phyloP scores from a whole-genome alignment of 140 eudicot genomes.

The Stevia rebaudiana region DNA sequence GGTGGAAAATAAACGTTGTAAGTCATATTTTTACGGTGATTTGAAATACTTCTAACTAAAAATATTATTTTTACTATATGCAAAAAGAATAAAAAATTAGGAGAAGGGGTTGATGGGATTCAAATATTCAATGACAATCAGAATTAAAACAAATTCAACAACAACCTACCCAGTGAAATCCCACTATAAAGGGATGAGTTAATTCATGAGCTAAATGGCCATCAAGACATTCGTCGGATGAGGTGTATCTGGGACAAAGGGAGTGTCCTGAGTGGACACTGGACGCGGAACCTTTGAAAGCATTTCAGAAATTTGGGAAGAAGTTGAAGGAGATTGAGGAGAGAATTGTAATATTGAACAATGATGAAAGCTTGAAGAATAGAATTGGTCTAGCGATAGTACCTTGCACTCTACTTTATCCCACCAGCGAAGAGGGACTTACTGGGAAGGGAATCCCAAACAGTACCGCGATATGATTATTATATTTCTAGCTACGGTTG shows the following conservation, averaged over 20 bases:
- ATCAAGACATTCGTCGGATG: slow-evolving; percentile 70
- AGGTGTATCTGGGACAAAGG: slow-evolving; percentile 58
- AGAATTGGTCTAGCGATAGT: slow-evolving; percentile 47
- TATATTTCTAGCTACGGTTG: no score
- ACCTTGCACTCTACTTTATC: slow-evolving; percentile 53
- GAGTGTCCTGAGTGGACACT: slow-evolving; percentile 50
- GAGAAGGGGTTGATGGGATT: no score
- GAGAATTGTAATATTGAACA: slow-evolving; percentile 26
- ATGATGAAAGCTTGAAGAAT: slow-evolving; percentile 37
- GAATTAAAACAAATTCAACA: no score
- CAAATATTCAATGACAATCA: no score
- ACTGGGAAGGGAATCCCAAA: slow-evolving; percentile 77
- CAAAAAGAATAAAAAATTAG: no score
- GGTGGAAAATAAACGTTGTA: no score
- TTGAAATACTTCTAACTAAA: no score
- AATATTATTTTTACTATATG: no score
- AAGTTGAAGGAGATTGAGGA: slow-evolving; percentile 42
- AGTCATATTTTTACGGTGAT: no score
- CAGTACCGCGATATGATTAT: slow-evolving; percentile 29
- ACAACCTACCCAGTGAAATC: no score
- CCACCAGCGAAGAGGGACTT: slow-evolving; percentile 45
- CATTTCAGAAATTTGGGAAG: slow-evolving; percentile 44
- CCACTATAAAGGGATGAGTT: no score
- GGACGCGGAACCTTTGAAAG: slow-evolving; percentile 39
- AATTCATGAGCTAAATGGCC: no score